Conservation (phyloP, 148 eudicot species). For the Silene conica region DNA sequence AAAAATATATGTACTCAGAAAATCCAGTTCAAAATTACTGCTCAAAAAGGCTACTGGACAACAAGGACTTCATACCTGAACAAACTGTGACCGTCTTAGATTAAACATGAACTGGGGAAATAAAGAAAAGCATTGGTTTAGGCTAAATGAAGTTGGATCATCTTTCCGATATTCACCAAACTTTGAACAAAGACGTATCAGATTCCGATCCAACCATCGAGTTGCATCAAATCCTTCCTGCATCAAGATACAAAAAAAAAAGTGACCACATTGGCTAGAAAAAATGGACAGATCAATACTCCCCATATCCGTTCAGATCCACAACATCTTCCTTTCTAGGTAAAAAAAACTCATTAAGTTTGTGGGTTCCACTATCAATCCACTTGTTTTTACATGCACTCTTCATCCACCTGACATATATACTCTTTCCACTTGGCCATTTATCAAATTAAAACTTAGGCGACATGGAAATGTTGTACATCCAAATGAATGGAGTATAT, state of each 20-base stretch:
- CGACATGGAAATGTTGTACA: no score
- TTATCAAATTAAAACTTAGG: no score
- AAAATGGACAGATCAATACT: neutral
- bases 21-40: neutral
- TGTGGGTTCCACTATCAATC: no score
- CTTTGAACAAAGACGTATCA: conserved; percentile 85
- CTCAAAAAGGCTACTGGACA: neutral
- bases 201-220: conserved; percentile 88
- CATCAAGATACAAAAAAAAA: conserved; percentile 13
- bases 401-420: no score
- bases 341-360: no score
- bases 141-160: conserved; percentile 85
- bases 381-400: no score
- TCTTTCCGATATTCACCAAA: conserved; percentile 96
- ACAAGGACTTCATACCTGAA: conserved; percentile 50
- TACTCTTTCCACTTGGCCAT: no score
- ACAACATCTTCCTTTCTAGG: no score
- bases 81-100: conserved; percentile 85
- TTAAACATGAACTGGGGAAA: conserved; percentile 97
- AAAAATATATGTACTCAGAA: neutral
- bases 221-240: conserved; percentile 98
- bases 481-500: no score
- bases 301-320: neutral
- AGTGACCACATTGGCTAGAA: neutral
- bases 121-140: conserved; percentile 81